These are phyloP conservation scores for Sugiyamaella qingdaonensis DNA, from an alignment of 805 yeast genomes.

Conservation along the genomic window DNA sequence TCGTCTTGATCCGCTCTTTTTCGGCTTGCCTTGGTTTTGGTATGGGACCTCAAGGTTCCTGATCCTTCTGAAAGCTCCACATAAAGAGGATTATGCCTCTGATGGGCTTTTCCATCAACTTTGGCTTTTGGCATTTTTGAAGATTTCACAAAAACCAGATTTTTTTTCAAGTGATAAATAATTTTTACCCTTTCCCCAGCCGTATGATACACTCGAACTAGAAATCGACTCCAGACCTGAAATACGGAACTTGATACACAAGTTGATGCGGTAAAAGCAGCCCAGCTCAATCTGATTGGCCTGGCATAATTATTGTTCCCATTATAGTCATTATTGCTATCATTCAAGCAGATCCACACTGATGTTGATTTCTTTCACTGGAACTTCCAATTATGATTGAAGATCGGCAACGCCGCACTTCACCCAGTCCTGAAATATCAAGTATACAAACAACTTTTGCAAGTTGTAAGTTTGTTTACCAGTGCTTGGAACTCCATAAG, in stretches of 20 bases:
- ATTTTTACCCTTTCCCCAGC: not conserved
- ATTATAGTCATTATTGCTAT: too few relatives aligned
- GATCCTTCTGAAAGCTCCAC: slow-evolving; percentile 71
- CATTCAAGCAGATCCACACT: too few relatives aligned
- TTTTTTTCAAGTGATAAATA: not conserved
- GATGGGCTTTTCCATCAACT: slow-evolving; percentile 36
- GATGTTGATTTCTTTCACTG: too few relatives aligned
- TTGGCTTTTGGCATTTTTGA: slow-evolving; percentile 22
- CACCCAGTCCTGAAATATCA: not conserved
- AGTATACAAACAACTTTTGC: not conserved
- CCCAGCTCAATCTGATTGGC: too few relatives aligned
- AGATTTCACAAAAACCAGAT: not conserved
- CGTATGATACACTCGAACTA: not conserved
- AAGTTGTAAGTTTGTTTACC: not conserved
- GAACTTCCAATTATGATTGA: too few relatives aligned
- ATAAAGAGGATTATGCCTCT: slow-evolving; percentile 76
- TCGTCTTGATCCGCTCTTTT: slow-evolving; percentile 32
- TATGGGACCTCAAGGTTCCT: slow-evolving; percentile 58
- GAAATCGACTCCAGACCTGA: too few relatives aligned
- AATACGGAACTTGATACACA: too few relatives aligned
- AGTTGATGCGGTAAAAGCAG: too few relatives aligned
- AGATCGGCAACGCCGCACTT: not conserved
- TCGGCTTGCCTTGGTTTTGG: slow-evolving; percentile 34
- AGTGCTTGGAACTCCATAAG: too few relatives aligned
- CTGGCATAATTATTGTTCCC: too few relatives aligned